Conservation (phyloP, 495 filamentous ascomycete species). For the Penicillium soppii region DNA sequence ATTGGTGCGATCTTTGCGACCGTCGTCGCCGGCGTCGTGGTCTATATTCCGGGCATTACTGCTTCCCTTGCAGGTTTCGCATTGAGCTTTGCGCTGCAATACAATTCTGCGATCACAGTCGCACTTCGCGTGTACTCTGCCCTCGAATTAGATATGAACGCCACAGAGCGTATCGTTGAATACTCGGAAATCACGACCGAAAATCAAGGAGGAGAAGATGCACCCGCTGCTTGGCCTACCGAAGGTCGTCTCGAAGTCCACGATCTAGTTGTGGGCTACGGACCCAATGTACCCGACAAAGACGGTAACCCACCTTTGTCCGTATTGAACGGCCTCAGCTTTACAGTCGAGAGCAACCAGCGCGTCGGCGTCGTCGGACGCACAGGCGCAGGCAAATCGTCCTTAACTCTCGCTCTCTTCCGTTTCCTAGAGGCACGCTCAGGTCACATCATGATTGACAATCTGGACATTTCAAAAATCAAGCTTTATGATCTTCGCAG, state of each 20-base stretch:
- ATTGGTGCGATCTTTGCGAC: conserved; percentile 69
- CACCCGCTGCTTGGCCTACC: conserved; percentile 78
- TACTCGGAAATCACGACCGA: conserved; percentile 74
- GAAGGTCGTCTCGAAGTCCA: conserved; percentile 72
- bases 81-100: conserved; percentile 57
- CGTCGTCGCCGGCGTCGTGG: conserved; percentile 62
- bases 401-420: conserved; percentile 78
- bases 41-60: conserved; percentile 62
- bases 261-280: conserved; percentile 73
- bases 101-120: conserved; percentile 48
- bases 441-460: conserved; percentile 73
- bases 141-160: conserved; percentile 79
- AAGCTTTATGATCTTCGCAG: conserved; percentile 71
- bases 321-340: conserved; percentile 71
- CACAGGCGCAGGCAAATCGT: conserved; percentile 86
- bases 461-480: conserved; percentile 72
- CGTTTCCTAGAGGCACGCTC: conserved; percentile 75
- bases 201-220: conserved; percentile 51
- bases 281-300: no score
- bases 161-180: conserved; percentile 78
- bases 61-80: conserved; percentile 81
- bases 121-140: conserved; percentile 51
- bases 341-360: conserved; percentile 69
- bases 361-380: conserved; percentile 81
- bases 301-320: no score